These are phyloP conservation scores for Calonectria pseudoreteaudii DNA, from an alignment of 2,329 filamentous ascomycete genomes.

Conservation along the genomic window DNA sequence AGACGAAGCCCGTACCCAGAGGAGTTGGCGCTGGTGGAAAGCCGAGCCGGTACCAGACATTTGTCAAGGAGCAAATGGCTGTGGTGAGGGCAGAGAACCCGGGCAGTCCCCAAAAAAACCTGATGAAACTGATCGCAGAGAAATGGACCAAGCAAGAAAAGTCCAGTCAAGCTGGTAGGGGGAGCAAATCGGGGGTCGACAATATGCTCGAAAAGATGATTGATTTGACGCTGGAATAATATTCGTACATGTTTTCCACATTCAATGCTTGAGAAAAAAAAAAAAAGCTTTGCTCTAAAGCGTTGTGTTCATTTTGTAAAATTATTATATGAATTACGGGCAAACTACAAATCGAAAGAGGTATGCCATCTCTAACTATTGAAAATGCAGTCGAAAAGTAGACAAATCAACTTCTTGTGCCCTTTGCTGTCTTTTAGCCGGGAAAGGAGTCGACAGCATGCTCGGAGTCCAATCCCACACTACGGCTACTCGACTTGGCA, in stretches of 20 bases:
- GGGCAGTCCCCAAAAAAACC: constrained; percentile 70
- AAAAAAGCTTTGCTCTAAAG: too few relatives aligned
- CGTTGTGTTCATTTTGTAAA: background rate
- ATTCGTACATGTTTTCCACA: constrained; percentile 19
- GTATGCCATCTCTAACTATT: background rate
- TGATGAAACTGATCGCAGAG: constrained; percentile 76
- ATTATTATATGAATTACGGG: background rate
- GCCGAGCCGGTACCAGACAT: constrained; percentile 60
- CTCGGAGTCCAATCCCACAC: background rate
- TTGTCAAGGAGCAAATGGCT: constrained; percentile 77
- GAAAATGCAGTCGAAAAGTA: background rate
- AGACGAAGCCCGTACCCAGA: constrained; percentile 81
- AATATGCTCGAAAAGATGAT: constrained; percentile 38
- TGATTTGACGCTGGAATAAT: constrained; percentile 41
- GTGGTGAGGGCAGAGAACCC: constrained; percentile 68
- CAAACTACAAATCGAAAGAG: background rate
- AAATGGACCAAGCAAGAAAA: constrained; percentile 68
- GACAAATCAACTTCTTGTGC: background rate
- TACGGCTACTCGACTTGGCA: background rate
- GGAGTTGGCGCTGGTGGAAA: constrained; percentile 27
- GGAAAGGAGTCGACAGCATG: background rate
- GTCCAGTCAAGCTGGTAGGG: constrained; percentile 38
- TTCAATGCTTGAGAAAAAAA: too few relatives aligned
- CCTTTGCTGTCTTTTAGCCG: background rate
- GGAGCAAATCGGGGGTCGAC: constrained; percentile 33